Evolutionary conservation across 805 yeast genomes (phyloP), one percentile per base, ranked within the genome.

Genomic region (Yarrowia bubula): DNA sequence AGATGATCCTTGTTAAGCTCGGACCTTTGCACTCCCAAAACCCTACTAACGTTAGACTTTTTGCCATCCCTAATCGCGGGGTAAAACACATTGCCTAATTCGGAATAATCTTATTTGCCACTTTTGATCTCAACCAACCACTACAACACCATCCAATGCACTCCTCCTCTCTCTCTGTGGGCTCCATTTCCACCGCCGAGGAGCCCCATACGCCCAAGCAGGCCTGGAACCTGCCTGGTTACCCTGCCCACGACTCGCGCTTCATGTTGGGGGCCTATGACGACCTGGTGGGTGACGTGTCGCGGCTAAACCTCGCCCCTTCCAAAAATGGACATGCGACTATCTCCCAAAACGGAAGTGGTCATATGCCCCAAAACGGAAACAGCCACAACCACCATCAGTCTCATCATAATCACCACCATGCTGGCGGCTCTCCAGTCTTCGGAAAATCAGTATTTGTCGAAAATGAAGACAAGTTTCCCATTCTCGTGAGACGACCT

Each of bases 21-120:
- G 3, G 14, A 6, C 28, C 33, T n/a, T 35, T 38, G 43, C 41
- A 31, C 61, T 55, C 61, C 61, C 61, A 55, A 55, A 33, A 55
- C 61, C 47, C 32, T 55, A 41, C 61, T 55, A 55, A 55, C 61
- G 18, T 28, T 55, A 55, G 61, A 55, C 61, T 55, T 55, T 55
- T 41, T 55, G 61, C 61, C 61, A 55, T 55, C 61, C 61, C 61
- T 55, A 55, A 55, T 55, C 61, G 61, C 47, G 61, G 61, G 61
- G 61, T 55, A 55, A 55, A 55, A 55, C 61, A 55, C 28, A 55
- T 31, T 55, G 61, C 61, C 61, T 55, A 55, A 39, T 55, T 55
- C 47, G 47, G 61, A 55, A 51, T 51, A 51, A 37, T 51, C 43
- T 37, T 38, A 51, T 38, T 51, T 51, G 58, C 58, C 58, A 51